Base-by-base conservation (phyloP, 208 protist genomes). In the Trypanosoma caninum region DNA sequence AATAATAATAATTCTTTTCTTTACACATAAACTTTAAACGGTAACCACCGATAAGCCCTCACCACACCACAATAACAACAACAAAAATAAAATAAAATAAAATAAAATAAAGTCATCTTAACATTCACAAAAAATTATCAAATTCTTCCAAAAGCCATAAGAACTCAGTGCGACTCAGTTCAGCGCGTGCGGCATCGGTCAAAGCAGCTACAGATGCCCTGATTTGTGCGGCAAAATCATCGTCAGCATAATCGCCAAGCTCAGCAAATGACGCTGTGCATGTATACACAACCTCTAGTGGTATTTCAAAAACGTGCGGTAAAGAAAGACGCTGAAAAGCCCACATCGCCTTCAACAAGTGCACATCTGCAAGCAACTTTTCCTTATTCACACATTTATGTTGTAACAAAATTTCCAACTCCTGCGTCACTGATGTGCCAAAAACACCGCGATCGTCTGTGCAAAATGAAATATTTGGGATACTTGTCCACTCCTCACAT, bases 401-500 rank as follows among this genome's bases (percentile, higher is more conserved):
- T 46, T 74, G 69, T 16, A 73, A 56, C 11, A 79, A 59, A 8
- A 89, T 58, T 44, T 48, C 31, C 11, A 89, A 64, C 60, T 96
- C 86, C 11, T 78, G 23, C 20, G 80, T 77, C 4, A 89, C 35
- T 11, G 78, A 79, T 1, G 79, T 91, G 25, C 62, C 68, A 58
- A 96, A 95, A 2, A 95, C 82, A 22, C 91, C 91, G 28, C 86
- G 80, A 52, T 96, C 91, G 42, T 96, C 91, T 6, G 84, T 92
- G 67, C 91, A 72, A 37, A 91, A 79, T 10, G 81, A 80, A 2
- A 93, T 47, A 52, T 83, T 89, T 7, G 83, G 78, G 14, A 87
- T 46, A 5, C 7, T 13, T 16, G 51, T 59, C 18, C 28, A 30
- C 33, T 41, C 42, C n/a, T 37, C 3, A 18, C 48, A 13, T 18